A percentile compares a stretch with the other conserved stretches of the same genome.
These are phyloP conservation scores for Corymbia citriodora DNA, from an alignment of 441 rosid species.

Conservation along the genomic window DNA sequence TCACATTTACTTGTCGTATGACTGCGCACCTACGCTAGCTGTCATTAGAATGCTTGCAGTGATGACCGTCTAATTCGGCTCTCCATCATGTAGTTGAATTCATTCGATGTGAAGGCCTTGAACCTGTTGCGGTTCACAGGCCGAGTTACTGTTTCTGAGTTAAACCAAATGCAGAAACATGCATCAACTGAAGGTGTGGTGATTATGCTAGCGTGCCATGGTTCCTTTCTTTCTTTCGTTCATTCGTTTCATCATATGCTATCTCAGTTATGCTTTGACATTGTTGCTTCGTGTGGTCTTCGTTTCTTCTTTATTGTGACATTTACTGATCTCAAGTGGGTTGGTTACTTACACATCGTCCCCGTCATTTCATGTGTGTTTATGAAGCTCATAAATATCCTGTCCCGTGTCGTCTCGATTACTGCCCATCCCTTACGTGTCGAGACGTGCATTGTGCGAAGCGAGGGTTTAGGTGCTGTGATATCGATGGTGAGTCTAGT, in stretches of 20 bases:
- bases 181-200: neutral
- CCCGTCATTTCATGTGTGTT: neutral
- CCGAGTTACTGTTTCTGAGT: neutral
- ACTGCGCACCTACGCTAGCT: neutral
- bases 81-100: neutral
- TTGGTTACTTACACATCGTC: neutral
- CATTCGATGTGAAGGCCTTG: neutral
- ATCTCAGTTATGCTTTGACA: neutral
- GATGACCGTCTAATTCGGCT: neutral
- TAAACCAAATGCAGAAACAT: neutral
- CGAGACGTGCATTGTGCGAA: neutral
- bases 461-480: neutral
- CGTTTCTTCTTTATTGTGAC: neutral
- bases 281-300: neutral
- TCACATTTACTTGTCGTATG: neutral
- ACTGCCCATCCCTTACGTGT: neutral
- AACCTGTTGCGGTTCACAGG: neutral
- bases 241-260: neutral
- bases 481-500: neutral
- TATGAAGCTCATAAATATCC: neutral
- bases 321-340: neutral
- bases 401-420: neutral
- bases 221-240: neutral
- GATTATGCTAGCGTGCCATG: neutral
- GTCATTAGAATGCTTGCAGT: neutral